These are phyloP conservation scores for Huntiella savannae DNA, from an alignment of 2,329 filamentous ascomycete species.

Conservation along the genomic window DNA sequence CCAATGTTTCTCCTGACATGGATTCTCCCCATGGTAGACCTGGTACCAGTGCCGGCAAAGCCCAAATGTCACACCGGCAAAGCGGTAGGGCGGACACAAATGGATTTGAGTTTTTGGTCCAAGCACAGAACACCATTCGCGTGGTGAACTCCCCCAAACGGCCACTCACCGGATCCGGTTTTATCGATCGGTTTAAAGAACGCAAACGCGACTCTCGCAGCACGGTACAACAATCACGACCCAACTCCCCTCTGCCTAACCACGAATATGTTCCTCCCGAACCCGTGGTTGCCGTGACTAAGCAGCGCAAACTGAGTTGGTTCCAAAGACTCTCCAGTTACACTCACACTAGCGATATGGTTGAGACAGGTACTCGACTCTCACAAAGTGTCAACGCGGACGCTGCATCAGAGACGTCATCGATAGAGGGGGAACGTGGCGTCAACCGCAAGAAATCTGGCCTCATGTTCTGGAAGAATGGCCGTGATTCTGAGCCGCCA, in stretches of 20 bases:
- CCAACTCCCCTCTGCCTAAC: conserved; percentile 1
- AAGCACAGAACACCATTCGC: conserved; percentile 32
- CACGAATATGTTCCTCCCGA: conserved; percentile 9
- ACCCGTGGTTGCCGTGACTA: conserved; percentile 18
- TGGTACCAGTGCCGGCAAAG: not conserved
- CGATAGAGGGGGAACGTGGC: conserved; percentile 1
- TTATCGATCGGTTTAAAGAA: conserved; percentile 10
- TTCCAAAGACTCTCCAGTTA: conserved; percentile 23
- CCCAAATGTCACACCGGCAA: not conserved
- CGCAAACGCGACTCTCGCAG: conserved; percentile 7
- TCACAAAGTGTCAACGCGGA: not conserved
- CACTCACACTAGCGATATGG: conserved; percentile 6
- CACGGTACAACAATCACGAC: not conserved
- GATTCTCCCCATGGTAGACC: no score
- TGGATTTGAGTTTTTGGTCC: conserved; percentile 26
- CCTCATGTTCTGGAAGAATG: conserved; percentile 36
- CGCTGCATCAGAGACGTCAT: conserved; percentile 5
- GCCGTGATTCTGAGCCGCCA: conserved; percentile 16
- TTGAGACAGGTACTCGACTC: conserved; percentile 5
- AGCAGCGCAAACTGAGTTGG: conserved; percentile 28
- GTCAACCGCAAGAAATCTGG: conserved; percentile 33
- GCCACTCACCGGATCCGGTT: conserved; percentile 7
- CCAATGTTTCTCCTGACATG: not conserved
- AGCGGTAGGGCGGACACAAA: conserved; percentile 12
- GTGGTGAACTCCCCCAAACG: conserved; percentile 30